Evolutionary conservation across 805 yeast genomes (phyloP), one percentile per base, ranked within the genome.

Genomic region (Wickerhamomyces hampshirensis): DNA sequence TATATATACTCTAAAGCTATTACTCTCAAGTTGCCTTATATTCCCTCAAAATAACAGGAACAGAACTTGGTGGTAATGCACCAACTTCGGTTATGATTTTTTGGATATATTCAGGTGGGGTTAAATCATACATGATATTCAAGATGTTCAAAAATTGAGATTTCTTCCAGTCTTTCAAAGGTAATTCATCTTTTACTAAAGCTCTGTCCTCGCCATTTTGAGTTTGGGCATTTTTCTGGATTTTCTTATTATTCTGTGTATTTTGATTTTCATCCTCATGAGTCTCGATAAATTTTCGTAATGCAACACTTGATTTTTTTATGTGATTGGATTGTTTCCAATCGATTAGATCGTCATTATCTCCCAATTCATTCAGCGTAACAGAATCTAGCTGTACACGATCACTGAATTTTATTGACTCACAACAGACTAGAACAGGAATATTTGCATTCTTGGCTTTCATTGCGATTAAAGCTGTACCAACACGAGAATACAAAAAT

Each of bases 41-140:
- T 61, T 93, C 98, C 63, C 98, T 77, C 51, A 93, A 67, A 43
- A 93, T 86, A 33, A 93, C 98, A 18, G 98, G 98, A 39, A 93
- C 98, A 2, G 98, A 87, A n/a, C 95, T 84, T 29, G 98, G 96
- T 9, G 98, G 98, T 48, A 93, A 70, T 3, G 95, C 86, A 19
- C 98, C 98, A 46, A 91, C 77, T 60, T 93, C 98, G 2, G 98
- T 93, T 37, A 93, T 87, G 40, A 93, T 87, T 65, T 93, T 93
- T 58, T 91, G 89, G 52, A 93, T 86, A 55, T 84, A 85, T 48
- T 81, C 85, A 11, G 96, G 95, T 24, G 96, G 97, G 1, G 98
- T 91, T 50, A 93, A 70, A 62, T 93, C 98, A 59, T 86, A 93
- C 73, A 93, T 73, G 46, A 93, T 79, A 55, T 87, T 87, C 53